phyloP scores from a whole-genome alignment of 306 rosid genomes.

The Calophaca sinica region DNA sequence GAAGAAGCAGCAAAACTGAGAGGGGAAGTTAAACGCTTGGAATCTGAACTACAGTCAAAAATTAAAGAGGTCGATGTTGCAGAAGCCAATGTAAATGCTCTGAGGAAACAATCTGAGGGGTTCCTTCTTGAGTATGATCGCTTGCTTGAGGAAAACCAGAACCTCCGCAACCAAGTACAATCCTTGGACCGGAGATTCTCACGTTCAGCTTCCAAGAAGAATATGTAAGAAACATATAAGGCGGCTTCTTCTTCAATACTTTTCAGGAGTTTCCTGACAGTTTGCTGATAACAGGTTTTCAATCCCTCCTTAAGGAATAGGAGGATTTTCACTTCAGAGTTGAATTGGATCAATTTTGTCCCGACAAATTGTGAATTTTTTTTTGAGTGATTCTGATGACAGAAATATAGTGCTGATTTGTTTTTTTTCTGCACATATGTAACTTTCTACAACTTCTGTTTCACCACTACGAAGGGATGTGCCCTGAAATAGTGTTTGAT shows the following conservation, averaged over 20 bases:
- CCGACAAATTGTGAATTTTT: slow-evolving; percentile 47
- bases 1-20: slow-evolving; percentile 58
- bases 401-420: slow-evolving; percentile 49
- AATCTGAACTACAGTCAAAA: slow-evolving; percentile 68
- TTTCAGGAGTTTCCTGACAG: slow-evolving; percentile 50
- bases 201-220: slow-evolving; percentile 75
- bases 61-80: slow-evolving; percentile 64
- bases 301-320: slow-evolving; percentile 41
- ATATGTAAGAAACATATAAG: slow-evolving; percentile 53
- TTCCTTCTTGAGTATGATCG: slow-evolving; percentile 95
- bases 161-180: slow-evolving; percentile 67
- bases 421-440: slow-evolving; percentile 44
- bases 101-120: slow-evolving; percentile 96
- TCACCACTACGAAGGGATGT: slow-evolving; percentile 32
- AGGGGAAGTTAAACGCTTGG: slow-evolving; percentile 61
- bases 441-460: slow-evolving; percentile 38
- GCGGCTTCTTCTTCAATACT: slow-evolving; percentile 36
- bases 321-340: slow-evolving; percentile 51
- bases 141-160: slow-evolving; percentile 87
- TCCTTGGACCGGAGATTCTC: slow-evolving; percentile 66
- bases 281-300: slow-evolving; percentile 48
- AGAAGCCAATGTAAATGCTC: slow-evolving; percentile 74
- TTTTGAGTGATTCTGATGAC: slow-evolving; percentile 45
- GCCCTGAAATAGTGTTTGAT: slow-evolving; percentile 38
- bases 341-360: slow-evolving; percentile 59